Conservation (phyloP, 352 stramenopile genomes). For the Globisporangium cystogenes region DNA sequence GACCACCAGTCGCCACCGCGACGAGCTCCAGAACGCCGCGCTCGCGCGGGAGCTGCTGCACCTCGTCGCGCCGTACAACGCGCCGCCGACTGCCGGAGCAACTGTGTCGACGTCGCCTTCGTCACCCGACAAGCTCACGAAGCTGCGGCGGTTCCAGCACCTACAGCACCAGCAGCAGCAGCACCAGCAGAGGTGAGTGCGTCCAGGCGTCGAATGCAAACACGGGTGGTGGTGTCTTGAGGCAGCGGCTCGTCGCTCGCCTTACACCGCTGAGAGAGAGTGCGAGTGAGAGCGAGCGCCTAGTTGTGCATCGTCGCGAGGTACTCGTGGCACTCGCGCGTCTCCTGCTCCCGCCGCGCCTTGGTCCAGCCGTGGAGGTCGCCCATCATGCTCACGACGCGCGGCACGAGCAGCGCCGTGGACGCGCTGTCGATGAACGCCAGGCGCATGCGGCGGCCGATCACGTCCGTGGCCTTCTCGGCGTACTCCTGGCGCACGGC, state of each 20-base stretch:
- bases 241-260: too few species aligned
- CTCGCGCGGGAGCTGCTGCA: conserved; percentile 58
- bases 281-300: not conserved
- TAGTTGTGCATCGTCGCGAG: conserved; percentile 84
- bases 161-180: conserved; percentile 13
- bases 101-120: not conserved
- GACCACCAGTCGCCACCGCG: conserved; percentile 9
- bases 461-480: conserved; percentile 89
- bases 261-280: too few species aligned
- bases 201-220: not conserved
- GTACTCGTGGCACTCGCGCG: conserved; percentile 69
- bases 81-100: not conserved
- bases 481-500: conserved; percentile 93
- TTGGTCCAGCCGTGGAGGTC: conserved; percentile 86
- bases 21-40: conserved; percentile 29
- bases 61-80: conserved; percentile 50
- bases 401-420: conserved; percentile 65
- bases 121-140: conserved; percentile 14
- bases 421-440: conserved; percentile 91
- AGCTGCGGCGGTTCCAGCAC: conserved; percentile 13
- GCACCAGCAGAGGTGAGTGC: conserved; percentile 1
- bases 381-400: conserved; percentile 92
- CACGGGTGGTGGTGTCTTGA: not conserved
- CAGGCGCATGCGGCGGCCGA: conserved; percentile 90
- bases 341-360: conserved; percentile 65